These are phyloP conservation scores for Aspergillus fumigatus DNA, from an alignment of 2,329 filamentous ascomycete species.

Conservation along the genomic window DNA sequence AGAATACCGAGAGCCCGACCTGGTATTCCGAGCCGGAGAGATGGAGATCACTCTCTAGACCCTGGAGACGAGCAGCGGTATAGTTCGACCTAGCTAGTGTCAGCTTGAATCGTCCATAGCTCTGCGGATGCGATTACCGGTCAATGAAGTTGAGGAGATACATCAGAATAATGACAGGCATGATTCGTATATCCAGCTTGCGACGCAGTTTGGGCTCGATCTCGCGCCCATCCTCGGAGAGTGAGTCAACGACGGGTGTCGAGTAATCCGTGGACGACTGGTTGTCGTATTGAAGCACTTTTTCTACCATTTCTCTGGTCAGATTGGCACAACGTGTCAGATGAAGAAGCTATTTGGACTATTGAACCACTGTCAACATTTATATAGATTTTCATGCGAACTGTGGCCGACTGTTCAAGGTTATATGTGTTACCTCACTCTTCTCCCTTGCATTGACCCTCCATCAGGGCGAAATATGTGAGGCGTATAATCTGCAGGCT, in stretches of 20 bases:
- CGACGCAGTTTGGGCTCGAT: conserved; percentile 16
- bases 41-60: conserved; percentile 30
- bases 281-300: not conserved
- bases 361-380: not conserved
- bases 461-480: not conserved
- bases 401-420: not conserved
- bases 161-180: conserved; percentile 17
- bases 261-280: not conserved
- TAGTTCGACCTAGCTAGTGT: conserved; percentile 33
- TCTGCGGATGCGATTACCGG: conserved; percentile 2
- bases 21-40: conserved; percentile 28
- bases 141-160: conserved; percentile 24
- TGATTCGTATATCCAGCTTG: conserved; percentile 19
- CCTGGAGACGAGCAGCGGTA: conserved; percentile 32
- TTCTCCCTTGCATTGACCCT: not conserved
- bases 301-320: not conserved
- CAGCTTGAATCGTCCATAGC: not conserved
- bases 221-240: not conserved
- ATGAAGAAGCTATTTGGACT: not conserved
- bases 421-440: not conserved
- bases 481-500: not conserved
- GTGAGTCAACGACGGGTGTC: not conserved
- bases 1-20: conserved; percentile 32
- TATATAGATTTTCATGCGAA: not conserved
- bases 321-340: not conserved